These are phyloP conservation scores for Mortierella sp. DNA, from an alignment of 371 early-diverging fungal species.

Conservation along the genomic window DNA sequence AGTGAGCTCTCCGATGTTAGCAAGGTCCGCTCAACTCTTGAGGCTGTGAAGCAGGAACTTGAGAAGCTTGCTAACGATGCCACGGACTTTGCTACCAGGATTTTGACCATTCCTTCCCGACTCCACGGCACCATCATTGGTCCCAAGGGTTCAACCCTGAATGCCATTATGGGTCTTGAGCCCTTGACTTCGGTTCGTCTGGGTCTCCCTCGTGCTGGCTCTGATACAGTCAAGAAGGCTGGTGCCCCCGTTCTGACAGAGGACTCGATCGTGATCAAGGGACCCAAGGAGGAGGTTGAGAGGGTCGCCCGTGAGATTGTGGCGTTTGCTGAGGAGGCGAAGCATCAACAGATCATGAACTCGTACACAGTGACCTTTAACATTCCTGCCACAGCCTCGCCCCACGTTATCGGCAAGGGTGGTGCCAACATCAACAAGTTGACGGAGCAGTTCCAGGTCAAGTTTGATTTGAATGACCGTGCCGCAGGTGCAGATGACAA, in stretches of 20 bases:
- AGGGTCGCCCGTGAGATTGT: constrained; percentile 73
- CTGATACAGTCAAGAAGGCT: constrained; percentile 54
- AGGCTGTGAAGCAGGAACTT: constrained; percentile 73
- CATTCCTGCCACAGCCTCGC: constrained; percentile 76
- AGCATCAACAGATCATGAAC: constrained; percentile 71
- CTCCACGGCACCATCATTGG: constrained; percentile 85
- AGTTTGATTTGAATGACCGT: constrained; percentile 78
- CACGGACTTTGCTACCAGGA: constrained; percentile 73
- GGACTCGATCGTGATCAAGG: constrained; percentile 81
- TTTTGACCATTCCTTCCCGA: constrained; percentile 71
- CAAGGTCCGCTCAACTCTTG: constrained; percentile 71
- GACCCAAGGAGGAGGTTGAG: constrained; percentile 81
- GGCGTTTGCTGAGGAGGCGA: constrained; percentile 72
- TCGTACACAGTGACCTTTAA: constrained; percentile 74
- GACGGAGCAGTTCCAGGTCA: constrained; percentile 82
- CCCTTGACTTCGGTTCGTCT: constrained; percentile 77
- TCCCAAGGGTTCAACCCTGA: constrained; percentile 77
- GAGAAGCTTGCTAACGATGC: constrained; percentile 67
- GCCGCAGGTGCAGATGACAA: constrained; percentile 52
- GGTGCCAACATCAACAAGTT: constrained; percentile 84
- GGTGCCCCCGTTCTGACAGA: constrained; percentile 52
- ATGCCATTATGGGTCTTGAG: constrained; percentile 66
- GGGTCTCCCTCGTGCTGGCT: constrained; percentile 59
- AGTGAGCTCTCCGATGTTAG: constrained; percentile 54
- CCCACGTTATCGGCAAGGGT: constrained; percentile 91